phyloP scores from a whole-genome alignment of 257 asterid genomes.

The Solanum sejunctum region DNA sequence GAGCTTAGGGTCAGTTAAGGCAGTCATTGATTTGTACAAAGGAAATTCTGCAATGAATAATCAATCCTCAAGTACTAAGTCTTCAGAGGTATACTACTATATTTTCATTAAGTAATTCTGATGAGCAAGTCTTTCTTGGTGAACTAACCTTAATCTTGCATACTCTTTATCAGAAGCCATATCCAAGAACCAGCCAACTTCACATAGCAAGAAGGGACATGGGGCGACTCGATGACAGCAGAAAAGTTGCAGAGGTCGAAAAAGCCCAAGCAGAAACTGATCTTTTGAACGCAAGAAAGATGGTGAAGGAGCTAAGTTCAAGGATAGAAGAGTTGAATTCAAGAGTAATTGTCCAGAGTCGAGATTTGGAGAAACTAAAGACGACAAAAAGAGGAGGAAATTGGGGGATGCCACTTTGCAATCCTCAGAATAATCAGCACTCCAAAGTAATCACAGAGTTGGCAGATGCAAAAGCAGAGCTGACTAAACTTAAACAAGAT shows the following conservation, averaged over 20 bases:
- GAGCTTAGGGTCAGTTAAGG: constrained; percentile 29
- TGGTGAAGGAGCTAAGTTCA: constrained; percentile 23
- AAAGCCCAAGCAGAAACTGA: constrained; percentile 35
- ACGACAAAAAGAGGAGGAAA: constrained; percentile 18
- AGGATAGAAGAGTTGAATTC: constrained; percentile 45
- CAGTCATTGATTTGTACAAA: constrained; percentile 25
- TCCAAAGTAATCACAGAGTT: constrained; percentile 39
- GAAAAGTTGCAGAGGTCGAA: constrained; percentile 20
- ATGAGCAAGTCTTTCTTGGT: background rate
- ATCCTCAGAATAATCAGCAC: constrained; percentile 12
- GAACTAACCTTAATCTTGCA: background rate
- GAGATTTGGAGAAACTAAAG: constrained; percentile 32
- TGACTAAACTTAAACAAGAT: constrained; percentile 62
- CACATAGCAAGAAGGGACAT: constrained; percentile 34
- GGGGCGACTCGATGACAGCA: constrained; percentile 18
- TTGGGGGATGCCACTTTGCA: background rate
- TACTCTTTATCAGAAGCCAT: constrained; percentile 10
- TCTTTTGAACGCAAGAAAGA: constrained; percentile 41
- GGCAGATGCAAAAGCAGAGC: constrained; percentile 28
- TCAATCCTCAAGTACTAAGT: constrained; percentile 9
- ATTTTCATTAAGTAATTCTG: background rate
- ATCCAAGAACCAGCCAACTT: constrained; percentile 35
- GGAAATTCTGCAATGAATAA: constrained; percentile 21
- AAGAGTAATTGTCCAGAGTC: constrained; percentile 18
- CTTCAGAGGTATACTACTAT: constrained; percentile 29